phyloP scores from a whole-genome alignment of 345 rosid genomes.

The Odontarrhena argentea region DNA sequence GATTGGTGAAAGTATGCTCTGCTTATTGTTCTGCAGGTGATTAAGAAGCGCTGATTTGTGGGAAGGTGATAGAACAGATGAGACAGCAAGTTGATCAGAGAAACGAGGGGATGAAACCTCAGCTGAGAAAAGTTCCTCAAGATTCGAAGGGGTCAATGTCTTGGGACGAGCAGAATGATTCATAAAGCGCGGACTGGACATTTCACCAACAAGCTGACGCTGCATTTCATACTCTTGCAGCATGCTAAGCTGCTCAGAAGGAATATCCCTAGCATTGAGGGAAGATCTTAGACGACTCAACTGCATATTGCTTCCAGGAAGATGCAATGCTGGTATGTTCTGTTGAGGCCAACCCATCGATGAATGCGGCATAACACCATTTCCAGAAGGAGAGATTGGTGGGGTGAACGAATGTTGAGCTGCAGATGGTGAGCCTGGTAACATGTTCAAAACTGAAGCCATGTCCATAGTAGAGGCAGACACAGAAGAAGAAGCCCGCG shows the following conservation, averaged over 20 bases:
- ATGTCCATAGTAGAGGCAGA: constrained; percentile 74
- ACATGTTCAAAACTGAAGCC: constrained; percentile 74
- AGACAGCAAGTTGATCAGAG: constrained; percentile 54
- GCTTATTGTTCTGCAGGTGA: constrained; percentile 73
- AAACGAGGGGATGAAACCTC: constrained; percentile 67
- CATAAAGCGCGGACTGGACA: constrained; percentile 57
- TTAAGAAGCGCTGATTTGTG: constrained; percentile 64
- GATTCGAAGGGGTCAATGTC: constrained; percentile 66
- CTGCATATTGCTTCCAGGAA: constrained; percentile 76
- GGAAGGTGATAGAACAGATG: constrained; percentile 65
- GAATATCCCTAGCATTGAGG: constrained; percentile 74
- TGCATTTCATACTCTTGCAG: constrained; percentile 72
- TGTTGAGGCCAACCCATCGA: constrained; percentile 83
- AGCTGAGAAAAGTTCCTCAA: constrained; percentile 61
- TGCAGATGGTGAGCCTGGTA: constrained; percentile 88
- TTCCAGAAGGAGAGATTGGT: constrained; percentile 86
- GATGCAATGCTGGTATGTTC: constrained; percentile 81
- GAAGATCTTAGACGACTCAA: constrained; percentile 93
- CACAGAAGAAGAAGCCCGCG: constrained; percentile 49
- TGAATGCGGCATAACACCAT: constrained; percentile 58
- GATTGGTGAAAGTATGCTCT: constrained; percentile 73
- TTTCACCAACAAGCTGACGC: constrained; percentile 56
- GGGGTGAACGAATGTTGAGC: constrained; percentile 69
- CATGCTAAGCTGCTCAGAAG: constrained; percentile 57
- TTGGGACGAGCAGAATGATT: constrained; percentile 67